Conservation (phyloP, 2,329 filamentous ascomycete genomes). For the Ascochyta clinopodiicola region DNA sequence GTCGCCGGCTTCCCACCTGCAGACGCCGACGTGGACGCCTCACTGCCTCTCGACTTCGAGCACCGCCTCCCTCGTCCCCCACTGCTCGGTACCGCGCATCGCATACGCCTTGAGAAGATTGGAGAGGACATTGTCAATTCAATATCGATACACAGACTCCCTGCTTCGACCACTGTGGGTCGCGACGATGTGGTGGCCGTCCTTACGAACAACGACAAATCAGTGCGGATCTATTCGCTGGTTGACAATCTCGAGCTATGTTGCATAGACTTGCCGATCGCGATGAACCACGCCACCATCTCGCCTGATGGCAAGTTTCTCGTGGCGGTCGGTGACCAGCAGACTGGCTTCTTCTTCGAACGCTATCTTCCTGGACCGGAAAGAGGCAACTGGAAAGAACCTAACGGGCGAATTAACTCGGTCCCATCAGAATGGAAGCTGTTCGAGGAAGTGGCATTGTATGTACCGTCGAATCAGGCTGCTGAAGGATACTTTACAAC, state of each 20-base stretch:
- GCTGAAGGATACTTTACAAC: constrained; percentile 73
- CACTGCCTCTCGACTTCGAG: constrained; percentile 60
- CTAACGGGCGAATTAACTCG: constrained; percentile 28
- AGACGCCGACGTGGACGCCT: constrained; percentile 62
- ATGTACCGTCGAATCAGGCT: constrained; percentile 47
- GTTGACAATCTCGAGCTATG: constrained; percentile 71
- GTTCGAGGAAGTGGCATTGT: constrained; percentile 50
- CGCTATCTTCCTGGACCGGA: constrained; percentile 50
- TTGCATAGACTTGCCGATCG: constrained; percentile 76
- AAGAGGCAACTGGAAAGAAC: constrained; percentile 33
- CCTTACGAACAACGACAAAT: constrained; percentile 89
- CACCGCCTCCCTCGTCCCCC: constrained; percentile 45
- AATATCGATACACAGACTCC: constrained; percentile 66
- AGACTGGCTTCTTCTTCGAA: constrained; percentile 82
- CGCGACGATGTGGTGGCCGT: constrained; percentile 72
- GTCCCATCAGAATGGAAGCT: constrained; percentile 50
- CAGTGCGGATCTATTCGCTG: constrained; percentile 83
- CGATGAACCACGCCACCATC: constrained; percentile 92
- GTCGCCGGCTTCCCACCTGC: constrained; percentile 55
- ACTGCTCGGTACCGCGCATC: constrained; percentile 43
- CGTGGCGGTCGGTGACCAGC: constrained; percentile 85
- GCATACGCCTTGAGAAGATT: constrained; percentile 63
- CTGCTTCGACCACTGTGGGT: constrained; percentile 47
- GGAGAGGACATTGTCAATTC: constrained; percentile 71
- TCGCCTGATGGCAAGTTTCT: constrained; percentile 85